Evolutionary conservation across 257 asterid species (phyloP).

Genomic region (Nyctanthes arbortristis): DNA sequence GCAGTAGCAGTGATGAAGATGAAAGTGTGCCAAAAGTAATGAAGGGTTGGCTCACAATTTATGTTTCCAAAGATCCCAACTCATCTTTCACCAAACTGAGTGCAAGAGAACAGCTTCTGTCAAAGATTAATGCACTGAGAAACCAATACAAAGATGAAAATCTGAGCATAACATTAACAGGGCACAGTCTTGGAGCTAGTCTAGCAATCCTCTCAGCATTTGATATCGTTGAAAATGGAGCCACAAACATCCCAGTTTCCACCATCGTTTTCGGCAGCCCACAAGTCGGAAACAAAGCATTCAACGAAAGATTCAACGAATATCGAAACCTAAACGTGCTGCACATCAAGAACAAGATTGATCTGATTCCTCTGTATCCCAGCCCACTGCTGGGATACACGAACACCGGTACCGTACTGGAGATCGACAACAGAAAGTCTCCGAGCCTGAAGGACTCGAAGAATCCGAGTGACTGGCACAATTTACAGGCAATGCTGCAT

Average conservation of each 20-base stretch:
- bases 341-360: slow-evolving; percentile 69
- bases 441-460: slow-evolving; percentile 56
- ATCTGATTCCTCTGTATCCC: slow-evolving; percentile 65
- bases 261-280: slow-evolving; percentile 86
- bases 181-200: slow-evolving; percentile 77
- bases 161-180: slow-evolving; percentile 67
- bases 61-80: slow-evolving; percentile 57
- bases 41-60: slow-evolving; percentile 75
- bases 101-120: slow-evolving; percentile 59
- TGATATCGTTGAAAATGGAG: slow-evolving; percentile 80
- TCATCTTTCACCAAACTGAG: slow-evolving; percentile 68
- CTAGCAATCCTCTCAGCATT: slow-evolving; percentile 67
- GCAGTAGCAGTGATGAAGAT: slow-evolving; percentile 24
- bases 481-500: slow-evolving; percentile 80
- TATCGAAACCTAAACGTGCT: slow-evolving; percentile 56
- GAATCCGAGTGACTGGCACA: slow-evolving; percentile 85
- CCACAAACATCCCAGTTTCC: slow-evolving; percentile 60
- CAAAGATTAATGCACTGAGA: slow-evolving; percentile 35
- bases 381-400: slow-evolving; percentile 53
- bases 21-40: slow-evolving; percentile 52
- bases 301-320: slow-evolving; percentile 40
- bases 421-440: slow-evolving; percentile 65
- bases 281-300: slow-evolving; percentile 65
- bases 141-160: slow-evolving; percentile 46
- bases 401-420: slow-evolving; percentile 46